A percentile compares a stretch with the other conserved stretches of the same genome.
These are phyloP conservation scores for Gyromitra esculenta DNA, from an alignment of 2,329 filamentous ascomycete species.

Conservation along the genomic window DNA sequence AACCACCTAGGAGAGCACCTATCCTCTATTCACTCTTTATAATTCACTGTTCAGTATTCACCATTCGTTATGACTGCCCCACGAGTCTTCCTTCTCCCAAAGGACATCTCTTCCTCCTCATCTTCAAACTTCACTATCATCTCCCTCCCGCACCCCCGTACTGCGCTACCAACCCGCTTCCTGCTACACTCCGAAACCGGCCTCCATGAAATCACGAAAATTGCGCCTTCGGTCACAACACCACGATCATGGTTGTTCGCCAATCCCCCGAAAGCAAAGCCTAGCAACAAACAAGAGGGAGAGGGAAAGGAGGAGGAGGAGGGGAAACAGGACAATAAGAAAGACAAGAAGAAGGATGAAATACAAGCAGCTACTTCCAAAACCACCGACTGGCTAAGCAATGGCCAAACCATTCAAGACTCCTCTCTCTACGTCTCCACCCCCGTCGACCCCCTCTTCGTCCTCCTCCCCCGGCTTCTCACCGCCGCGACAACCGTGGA, in stretches of 20 bases:
- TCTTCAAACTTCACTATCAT: slow-evolving; percentile 67
- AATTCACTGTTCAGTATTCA: neutral
- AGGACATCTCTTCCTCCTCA: slow-evolving; percentile 61
- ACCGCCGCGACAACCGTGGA: slow-evolving; percentile 61
- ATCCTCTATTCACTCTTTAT: neutral
- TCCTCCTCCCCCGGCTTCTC: slow-evolving; percentile 77
- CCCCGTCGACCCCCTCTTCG: slow-evolving; percentile 82
- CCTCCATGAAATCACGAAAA: slow-evolving; percentile 72
- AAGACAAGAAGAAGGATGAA: neutral
- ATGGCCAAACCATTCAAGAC: slow-evolving; percentile 58
- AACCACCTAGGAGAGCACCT: neutral
- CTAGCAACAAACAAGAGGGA: neutral
- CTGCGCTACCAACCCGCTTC: slow-evolving; percentile 68
- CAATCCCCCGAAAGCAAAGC: slow-evolving; percentile 35
- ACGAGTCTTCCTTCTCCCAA: slow-evolving; percentile 70
- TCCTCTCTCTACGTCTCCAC: slow-evolving; percentile 86
- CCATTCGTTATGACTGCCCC: slow-evolving; percentile 47
- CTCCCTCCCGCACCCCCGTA: slow-evolving; percentile 70
- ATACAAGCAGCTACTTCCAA: neutral
- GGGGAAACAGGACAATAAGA: neutral
- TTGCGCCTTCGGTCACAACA: slow-evolving; percentile 66
- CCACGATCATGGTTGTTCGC: slow-evolving; percentile 72
- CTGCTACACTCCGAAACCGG: slow-evolving; percentile 71
- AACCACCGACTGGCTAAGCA: slow-evolving; percentile 42
- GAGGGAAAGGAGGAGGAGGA: neutral